Base-by-base conservation (phyloP, 805 yeast genomes). In the Sugiyamaella qingdaonensis region DNA sequence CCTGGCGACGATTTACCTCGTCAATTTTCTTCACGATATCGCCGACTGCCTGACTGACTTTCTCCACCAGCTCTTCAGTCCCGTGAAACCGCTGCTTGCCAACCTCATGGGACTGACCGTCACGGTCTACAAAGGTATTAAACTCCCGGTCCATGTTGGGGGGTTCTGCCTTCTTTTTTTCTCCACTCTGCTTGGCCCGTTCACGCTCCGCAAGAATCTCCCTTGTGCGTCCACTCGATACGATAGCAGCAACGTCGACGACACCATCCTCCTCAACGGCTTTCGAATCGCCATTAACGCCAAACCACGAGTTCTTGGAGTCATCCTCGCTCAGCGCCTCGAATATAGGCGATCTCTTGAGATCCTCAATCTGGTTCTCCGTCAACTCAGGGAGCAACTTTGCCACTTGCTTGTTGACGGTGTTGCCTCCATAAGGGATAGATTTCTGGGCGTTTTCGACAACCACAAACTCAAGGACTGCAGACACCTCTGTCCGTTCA, bases 21-120 rank as follows among this genome's bases (percentile, higher is more conserved):
- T 81, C 84, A 14, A 92, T 75, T 51, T 74, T 74, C n/a, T 68
- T 62, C 49, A 88, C 68, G 0, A 81, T 73, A 29, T 71, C 68
- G 46, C 80, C 81, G 1, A 88, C 76, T 2, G 78, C 77, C 16
- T 70, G 71, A 2, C 86, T 77, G 18, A 92, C 75, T 19, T 65
- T 64, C 3, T 70, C 73, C 33, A 92, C 76, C 50, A 92, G 75
- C 19, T 70, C 74, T 45, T 78, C 81, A 35, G 86, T 73, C 1
- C 97, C 98, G 65, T 80, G 84, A 69, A 92, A 92, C 61, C 98
- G 77, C 71, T 90, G 96, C 55, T 84, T 86, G 2, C 98, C 98
- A n/a, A 92, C 81, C 7, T 73, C 73, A n/a, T 86, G 65, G 51
- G 72, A 71, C 47, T 77, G 72, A 2, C 88, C 86, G 3, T 68